Evolutionary conservation across 495 filamentous ascomycete species (phyloP), one percentile per base, ranked within the genome.

Genomic region (Penicillium angulare): DNA sequence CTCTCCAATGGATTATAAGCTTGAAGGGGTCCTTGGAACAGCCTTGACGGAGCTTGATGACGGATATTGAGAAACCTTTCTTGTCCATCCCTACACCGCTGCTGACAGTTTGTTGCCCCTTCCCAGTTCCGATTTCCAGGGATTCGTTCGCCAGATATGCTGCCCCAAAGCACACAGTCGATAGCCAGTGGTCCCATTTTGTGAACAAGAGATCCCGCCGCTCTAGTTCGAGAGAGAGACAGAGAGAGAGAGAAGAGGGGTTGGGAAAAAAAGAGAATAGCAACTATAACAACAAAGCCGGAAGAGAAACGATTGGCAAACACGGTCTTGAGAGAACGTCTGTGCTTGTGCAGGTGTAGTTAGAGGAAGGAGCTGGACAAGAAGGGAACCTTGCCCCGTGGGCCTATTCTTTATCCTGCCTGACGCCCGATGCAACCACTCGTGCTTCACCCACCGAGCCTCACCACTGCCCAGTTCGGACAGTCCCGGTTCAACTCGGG

Each of bases 401-500:
- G 56, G 48, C 50, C 52, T 32, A 39, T 61, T 48, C 26, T 41
- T 36, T 46, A 38, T 49, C 42, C 49, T 49, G 42, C 40, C 47
- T 49, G 43, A 57, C 53, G 45, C 64, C 69, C 66, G 68, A 77
- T 77, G 73, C 73, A 75, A 74, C 74, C 73, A 60, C 63, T 77
- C 66, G 66, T 74, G 57, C 71, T 77, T 57, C 68, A 71, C 46
- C 71, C 71, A 50, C 65, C 71, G 52, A 70, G 71, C 63, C 68
- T 74, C 55, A 63, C 65, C 56, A 59, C 67, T 22, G 49, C 68
- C 48, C 71, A 71, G 38, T 74, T 77, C 47, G 72, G 72, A 62
- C 71, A 66, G 29, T 54, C 65, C 52, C 61, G 65, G 57, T 74
- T 71, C 56, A 64, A 65, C 55, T 56, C 65, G 65, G 82, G 86